phyloP scores from a whole-genome alignment of 1,284 basidiomycete species.

The Neonothopanus nambi region DNA sequence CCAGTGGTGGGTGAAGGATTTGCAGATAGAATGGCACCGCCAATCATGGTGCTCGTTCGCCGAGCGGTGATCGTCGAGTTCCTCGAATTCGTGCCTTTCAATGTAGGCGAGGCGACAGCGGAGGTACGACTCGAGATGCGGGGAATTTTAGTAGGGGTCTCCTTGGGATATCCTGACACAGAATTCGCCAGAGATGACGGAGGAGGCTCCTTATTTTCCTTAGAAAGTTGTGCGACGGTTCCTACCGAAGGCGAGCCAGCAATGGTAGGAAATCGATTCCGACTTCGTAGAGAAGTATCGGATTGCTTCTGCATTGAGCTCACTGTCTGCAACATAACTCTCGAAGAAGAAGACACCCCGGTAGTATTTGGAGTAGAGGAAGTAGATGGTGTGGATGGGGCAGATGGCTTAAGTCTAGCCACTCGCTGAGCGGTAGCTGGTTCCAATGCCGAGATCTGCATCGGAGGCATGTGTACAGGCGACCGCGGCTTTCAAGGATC shows the following conservation, averaged over 20 bases:
- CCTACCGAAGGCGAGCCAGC: constrained; percentile 88
- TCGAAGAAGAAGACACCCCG: constrained; percentile 54
- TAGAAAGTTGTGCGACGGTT: constrained; percentile 48
- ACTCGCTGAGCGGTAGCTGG: constrained; percentile 78
- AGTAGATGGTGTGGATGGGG: constrained; percentile 40
- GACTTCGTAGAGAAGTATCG: constrained; percentile 72
- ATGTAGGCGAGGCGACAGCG: constrained; percentile 62
- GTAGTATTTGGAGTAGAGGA: constrained; percentile 40
- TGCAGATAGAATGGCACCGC: constrained; percentile 48
- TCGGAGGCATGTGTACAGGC: constrained; percentile 75
- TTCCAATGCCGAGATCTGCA: constrained; percentile 84
- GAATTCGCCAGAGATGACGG: constrained; percentile 53
- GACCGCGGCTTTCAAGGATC: constrained; percentile 72
- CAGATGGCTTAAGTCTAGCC: constrained; percentile 68
- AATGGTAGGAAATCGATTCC: constrained; percentile 82
- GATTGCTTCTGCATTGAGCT: constrained; percentile 83
- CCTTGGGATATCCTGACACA: constrained; percentile 58
- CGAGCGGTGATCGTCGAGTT: constrained; percentile 44
- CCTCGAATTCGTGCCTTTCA: constrained; percentile 47
- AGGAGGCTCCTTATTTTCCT: constrained; percentile 57
- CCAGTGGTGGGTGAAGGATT: constrained; percentile 62
- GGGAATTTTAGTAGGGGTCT: constrained; percentile 93
- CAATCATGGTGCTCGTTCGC: constrained; percentile 61
- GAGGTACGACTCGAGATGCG: constrained; percentile 84
- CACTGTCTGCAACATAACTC: constrained; percentile 70